These are phyloP conservation scores for Rhodotorula sp. DNA, from an alignment of 1,284 basidiomycete species.

Conservation along the genomic window DNA sequence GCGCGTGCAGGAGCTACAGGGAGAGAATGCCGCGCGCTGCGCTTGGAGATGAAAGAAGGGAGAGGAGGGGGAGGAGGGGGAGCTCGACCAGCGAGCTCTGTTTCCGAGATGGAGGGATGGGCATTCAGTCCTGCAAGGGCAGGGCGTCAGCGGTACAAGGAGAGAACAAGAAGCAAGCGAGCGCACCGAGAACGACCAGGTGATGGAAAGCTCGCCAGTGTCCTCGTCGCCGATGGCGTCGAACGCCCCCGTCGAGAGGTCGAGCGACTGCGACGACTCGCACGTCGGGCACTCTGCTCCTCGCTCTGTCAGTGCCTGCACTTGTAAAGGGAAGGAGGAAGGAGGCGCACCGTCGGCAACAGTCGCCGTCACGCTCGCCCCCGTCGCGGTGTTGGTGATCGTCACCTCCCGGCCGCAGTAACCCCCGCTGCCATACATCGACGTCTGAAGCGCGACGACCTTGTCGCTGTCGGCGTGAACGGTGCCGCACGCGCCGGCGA, in stretches of 20 bases:
- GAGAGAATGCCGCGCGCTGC: too few relatives aligned
- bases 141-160: not conserved
- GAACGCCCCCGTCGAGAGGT: slow-evolving; percentile 79
- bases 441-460: slow-evolving; percentile 64
- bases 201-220: slow-evolving; percentile 60
- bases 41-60: too few relatives aligned
- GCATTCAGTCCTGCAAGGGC: not conserved
- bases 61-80: not conserved
- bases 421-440: slow-evolving; percentile 51
- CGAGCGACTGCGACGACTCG: slow-evolving; percentile 65
- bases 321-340: not conserved
- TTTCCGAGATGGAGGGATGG: rapidly evolving
- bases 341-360: slow-evolving; percentile 5
- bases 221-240: slow-evolving; percentile 59
- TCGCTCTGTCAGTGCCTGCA: slow-evolving; percentile 13
- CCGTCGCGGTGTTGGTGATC: slow-evolving; percentile 61
- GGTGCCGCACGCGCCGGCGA: slow-evolving; percentile 63
- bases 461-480: slow-evolving; percentile 66
- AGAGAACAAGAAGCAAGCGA: not conserved
- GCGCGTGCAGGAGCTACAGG: not conserved
- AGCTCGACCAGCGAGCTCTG: not conserved
- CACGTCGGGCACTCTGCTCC: slow-evolving; percentile 79
- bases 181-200: slow-evolving; percentile 25
- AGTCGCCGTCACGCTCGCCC: slow-evolving; percentile 3
- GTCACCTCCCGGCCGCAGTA: slow-evolving; percentile 68